Percentiles rank a stretch among this genome's conserved stretches.
Conservation (phyloP, 2,329 filamentous ascomycete genomes). For the Emmonsiellopsis sp. region DNA sequence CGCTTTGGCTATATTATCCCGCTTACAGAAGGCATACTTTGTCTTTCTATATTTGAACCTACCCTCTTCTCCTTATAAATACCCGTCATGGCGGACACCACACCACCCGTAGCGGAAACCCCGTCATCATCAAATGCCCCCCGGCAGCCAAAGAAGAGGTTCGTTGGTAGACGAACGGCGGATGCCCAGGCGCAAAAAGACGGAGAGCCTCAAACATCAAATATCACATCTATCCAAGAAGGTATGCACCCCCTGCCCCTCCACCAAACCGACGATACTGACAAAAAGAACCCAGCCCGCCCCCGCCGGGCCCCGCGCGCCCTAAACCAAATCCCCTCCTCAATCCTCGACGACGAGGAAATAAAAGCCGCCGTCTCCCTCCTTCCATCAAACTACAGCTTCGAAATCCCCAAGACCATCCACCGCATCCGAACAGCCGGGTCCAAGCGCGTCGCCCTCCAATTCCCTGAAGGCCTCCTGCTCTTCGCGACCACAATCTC, state of each 20-base stretch:
- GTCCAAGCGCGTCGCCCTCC: slow-evolving; percentile 79
- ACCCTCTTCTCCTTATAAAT: neutral
- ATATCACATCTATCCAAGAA: slow-evolving; percentile 37
- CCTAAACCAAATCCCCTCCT: slow-evolving; percentile 81
- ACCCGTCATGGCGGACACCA: neutral
- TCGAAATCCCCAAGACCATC: slow-evolving; percentile 97
- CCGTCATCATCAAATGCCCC: slow-evolving; percentile 11
- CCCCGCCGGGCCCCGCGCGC: slow-evolving; percentile 65
- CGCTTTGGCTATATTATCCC: neutral
- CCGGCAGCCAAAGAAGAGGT: slow-evolving; percentile 79
- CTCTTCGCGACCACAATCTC: slow-evolving; percentile 96
- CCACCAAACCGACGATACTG: slow-evolving; percentile 2
- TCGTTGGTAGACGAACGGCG: slow-evolving; percentile 73
- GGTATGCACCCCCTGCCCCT: slow-evolving; percentile 18
- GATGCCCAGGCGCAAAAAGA: slow-evolving; percentile 40
- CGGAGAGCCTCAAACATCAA: slow-evolving; percentile 40
- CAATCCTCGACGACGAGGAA: slow-evolving; percentile 74
- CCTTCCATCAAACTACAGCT: slow-evolving; percentile 92
- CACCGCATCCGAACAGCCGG: slow-evolving; percentile 76
- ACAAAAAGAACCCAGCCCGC: slow-evolving; percentile 50
- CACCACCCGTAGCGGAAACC: neutral
- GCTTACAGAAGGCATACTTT: neutral
- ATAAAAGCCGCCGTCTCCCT: slow-evolving; percentile 82
- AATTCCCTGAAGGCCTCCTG: slow-evolving; percentile 91
- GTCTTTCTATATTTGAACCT: neutral